Evolutionary conservation across 208 protist species (phyloP), one percentile per base, ranked within the genome.

Genomic region (Plasmodiophora brassicae): DNA sequence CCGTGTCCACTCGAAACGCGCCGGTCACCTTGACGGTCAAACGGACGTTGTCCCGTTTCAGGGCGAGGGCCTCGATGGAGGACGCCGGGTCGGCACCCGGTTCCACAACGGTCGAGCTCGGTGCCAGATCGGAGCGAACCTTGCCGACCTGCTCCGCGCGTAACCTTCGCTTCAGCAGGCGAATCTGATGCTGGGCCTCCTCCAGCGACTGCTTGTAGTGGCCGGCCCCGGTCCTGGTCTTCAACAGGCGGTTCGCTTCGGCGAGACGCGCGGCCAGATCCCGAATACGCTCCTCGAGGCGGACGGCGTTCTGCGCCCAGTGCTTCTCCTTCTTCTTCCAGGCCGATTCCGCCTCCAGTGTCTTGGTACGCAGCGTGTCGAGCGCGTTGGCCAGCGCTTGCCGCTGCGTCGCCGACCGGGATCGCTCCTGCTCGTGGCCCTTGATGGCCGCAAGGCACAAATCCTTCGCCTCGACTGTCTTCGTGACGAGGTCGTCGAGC

Each of bases 1-100:
- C 65, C 65, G 5, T 78, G n/a, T n/a, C 65, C 32, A 78, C 20
- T 78, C 32, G 5, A 14, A 32, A 78, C 41, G 65, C 10, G 41
- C 10, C 32, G 41, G 20, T 5, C 5, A 78, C 65, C 65, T 78
- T 78, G 14, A 32, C 5, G 14, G 65, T 78, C 41, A 78, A 78
- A n/a, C 65, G 5, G n/a, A 32, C 65, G 41, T 78, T 78, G 65
- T 78, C 65, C 5, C 65, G 65, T 78, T 78, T 78, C n/a, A 78
- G n/a, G 5, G 14, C 32, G 5, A 78, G 65, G 5, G n/a, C 41
- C 41, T 78, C 65, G 5, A 78, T 78, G 5, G 14, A 14, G n/a
- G 10, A 5, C 32, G 65, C 41, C n/a, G 32, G 32, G 41, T 5
- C 65, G 20, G 5, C 65, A 28, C 50, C 50, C 20, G 20, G 50